Evolutionary conservation across 495 filamentous ascomycete genomes (phyloP).

Genomic region (Pyronema omphalodes): DNA sequence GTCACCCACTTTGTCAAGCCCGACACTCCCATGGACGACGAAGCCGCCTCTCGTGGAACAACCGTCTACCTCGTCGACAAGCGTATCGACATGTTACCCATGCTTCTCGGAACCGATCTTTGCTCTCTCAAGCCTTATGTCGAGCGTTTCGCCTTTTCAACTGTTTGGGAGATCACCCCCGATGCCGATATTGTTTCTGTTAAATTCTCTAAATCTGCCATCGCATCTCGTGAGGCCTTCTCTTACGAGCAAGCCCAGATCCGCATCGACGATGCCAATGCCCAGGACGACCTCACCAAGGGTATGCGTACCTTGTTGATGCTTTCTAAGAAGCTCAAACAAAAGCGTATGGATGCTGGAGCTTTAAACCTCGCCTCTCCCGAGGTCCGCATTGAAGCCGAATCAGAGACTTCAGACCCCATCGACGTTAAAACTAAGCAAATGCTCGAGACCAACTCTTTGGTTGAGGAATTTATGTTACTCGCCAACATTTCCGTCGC

Average conservation of each 20-base stretch:
- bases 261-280: slow-evolving; percentile 61
- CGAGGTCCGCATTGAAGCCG: slow-evolving; percentile 83
- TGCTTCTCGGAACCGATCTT: slow-evolving; percentile 83
- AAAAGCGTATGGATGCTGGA: slow-evolving; percentile 90
- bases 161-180: slow-evolving; percentile 77
- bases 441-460: slow-evolving; percentile 84
- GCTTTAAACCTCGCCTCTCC: slow-evolving; percentile 88
- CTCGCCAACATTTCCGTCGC: slow-evolving; percentile 93
- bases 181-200: slow-evolving; percentile 67
- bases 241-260: slow-evolving; percentile 92
- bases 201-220: slow-evolving; percentile 89
- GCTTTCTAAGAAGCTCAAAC: slow-evolving; percentile 83
- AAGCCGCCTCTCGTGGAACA: slow-evolving; percentile 82
- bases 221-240: slow-evolving; percentile 93
- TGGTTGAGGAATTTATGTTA: slow-evolving; percentile 98
- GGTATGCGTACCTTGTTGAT: slow-evolving; percentile 76
- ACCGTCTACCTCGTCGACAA: slow-evolving; percentile 98
- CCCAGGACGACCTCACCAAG: slow-evolving; percentile 70
- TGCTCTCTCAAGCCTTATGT: slow-evolving; percentile 96
- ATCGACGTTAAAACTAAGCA: slow-evolving; percentile 91
- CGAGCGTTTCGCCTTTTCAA: slow-evolving; percentile 90
- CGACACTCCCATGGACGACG: slow-evolving; percentile 88
- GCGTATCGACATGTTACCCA: slow-evolving; percentile 96
- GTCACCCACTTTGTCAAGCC: slow-evolving; percentile 97
- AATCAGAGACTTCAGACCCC: slow-evolving; percentile 87